Base-by-base conservation (phyloP, 495 filamentous ascomycete genomes). In the Aspergillus incahuasiensis region DNA sequence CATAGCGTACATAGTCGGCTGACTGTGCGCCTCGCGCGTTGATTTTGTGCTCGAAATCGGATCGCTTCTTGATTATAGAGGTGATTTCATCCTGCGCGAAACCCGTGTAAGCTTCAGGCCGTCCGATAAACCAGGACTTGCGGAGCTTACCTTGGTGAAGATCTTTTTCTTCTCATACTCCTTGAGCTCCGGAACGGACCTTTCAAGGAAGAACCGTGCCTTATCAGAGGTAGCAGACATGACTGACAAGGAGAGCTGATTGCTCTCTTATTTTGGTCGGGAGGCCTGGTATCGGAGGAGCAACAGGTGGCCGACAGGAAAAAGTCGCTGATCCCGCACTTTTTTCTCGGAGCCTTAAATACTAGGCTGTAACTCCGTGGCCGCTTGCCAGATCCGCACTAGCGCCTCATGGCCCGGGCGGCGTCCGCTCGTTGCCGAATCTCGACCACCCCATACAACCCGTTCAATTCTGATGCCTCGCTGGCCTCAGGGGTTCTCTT, bases 171-270 rank as follows among this genome's bases (percentile, higher is more conserved):
- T 80, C 67, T 92, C 85, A 56, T 88, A 90, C 54, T 95, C 91
- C 47, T 88, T 90, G 35, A 98, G 82, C 68, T 96, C 91, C 6
- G 92, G 89, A 34, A 95, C 89, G 6, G 88, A 88, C 57, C 90
- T 85, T 73, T 98, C 94, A 42, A 97, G 79, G 68, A 87, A 96
- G 72, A 91, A 97, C 24, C 92, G 88, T 16, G 92, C 92, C 73
- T 96, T 97, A 66, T 98, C 95, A 57, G 87, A 88, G 40, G 90
- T 83, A 42, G 81, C 82, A 1, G 90, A 83, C 91, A 96, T 96
- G 48, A 40, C 78, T 59, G 59, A 32, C 19, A 55, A 21, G 6
- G 43, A 25, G 55, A 49, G 43, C 30, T 25, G 15, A 22, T 28
- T 18, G 39, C 34, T 48, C 2, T 9, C n/a, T n/a, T n/a, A n/a